phyloP scores from a whole-genome alignment of 192 early-diverging fungal species.

The Backusella luteola region DNA sequence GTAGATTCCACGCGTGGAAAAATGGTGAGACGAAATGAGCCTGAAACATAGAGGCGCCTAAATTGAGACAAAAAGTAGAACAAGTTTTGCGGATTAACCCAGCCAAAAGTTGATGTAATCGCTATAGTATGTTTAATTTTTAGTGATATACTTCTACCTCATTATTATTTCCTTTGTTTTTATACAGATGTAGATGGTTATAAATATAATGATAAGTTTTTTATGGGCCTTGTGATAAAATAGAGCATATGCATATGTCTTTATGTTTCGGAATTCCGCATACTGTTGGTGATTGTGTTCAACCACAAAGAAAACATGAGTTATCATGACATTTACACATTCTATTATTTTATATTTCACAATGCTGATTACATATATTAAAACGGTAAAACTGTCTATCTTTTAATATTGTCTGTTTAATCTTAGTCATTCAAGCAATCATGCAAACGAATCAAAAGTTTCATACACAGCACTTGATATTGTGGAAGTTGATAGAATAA shows the following conservation, averaged over 20 bases:
- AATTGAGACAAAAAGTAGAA: slow-evolving; percentile 14
- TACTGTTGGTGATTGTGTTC: neutral
- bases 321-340: neutral
- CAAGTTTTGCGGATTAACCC: neutral
- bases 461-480: neutral
- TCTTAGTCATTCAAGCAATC: neutral
- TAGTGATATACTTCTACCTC: neutral
- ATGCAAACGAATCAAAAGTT: neutral
- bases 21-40: slow-evolving; percentile 17
- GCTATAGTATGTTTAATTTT: neutral
- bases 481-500: neutral
- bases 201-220: neutral
- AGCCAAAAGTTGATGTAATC: neutral
- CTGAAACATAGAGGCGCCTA: slow-evolving; percentile 14
- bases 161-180: neutral
- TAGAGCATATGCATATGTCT: neutral
- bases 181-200: neutral
- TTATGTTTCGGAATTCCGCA: neutral
- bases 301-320: neutral
- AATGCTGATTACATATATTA: neutral
- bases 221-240: neutral
- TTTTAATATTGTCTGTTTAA: neutral
- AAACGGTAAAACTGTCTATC: neutral
- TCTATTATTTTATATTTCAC: neutral
- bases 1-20: neutral